Conservation (phyloP, 1,284 basidiomycete genomes). For the Macrocystidia cucumis region DNA sequence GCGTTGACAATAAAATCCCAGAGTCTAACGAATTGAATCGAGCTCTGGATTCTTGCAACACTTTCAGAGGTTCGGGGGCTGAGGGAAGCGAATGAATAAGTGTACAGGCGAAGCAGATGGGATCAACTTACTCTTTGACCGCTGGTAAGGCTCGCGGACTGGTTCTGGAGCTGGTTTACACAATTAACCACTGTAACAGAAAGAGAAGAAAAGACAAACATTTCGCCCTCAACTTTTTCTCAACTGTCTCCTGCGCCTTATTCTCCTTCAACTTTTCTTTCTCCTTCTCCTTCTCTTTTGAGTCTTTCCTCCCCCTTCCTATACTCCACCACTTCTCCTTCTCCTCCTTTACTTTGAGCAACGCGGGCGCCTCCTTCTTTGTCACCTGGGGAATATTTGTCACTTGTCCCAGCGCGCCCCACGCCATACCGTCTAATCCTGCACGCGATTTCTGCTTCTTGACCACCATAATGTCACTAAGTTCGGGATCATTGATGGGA, state of each 20-base stretch:
- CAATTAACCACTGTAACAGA: slow-evolving; percentile 4
- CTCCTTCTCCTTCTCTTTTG: slow-evolving; percentile 50
- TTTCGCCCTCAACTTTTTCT: slow-evolving; percentile 26
- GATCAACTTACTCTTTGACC: slow-evolving; percentile 25
- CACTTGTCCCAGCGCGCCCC: slow-evolving; percentile 51
- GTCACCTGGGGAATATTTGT: slow-evolving; percentile 42
- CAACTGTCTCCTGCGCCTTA: slow-evolving; percentile 29
- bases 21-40: slow-evolving; percentile 65
- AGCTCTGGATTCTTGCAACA: slow-evolving; percentile 26
- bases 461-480: slow-evolving; percentile 64
- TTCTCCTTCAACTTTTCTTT: slow-evolving; percentile 34
- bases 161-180: slow-evolving; percentile 14
- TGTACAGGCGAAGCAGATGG: not conserved
- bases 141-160: slow-evolving; percentile 19
- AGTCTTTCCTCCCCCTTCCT: slow-evolving; percentile 60
- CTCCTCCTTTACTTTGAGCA: slow-evolving; percentile 49
- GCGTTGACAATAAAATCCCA: slow-evolving; percentile 35
- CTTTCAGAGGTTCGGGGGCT: slow-evolving; percentile 42
- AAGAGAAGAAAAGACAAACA: slow-evolving; percentile 25
- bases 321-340: slow-evolving; percentile 77
- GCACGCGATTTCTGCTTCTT: slow-evolving; percentile 73
- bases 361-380: slow-evolving; percentile 12
- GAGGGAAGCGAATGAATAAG: slow-evolving; percentile 1
- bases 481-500: slow-evolving; percentile 52
- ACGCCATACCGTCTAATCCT: slow-evolving; percentile 52